Base-by-base conservation (phyloP, 805 yeast species). In the Teunomyces tritomae region DNA sequence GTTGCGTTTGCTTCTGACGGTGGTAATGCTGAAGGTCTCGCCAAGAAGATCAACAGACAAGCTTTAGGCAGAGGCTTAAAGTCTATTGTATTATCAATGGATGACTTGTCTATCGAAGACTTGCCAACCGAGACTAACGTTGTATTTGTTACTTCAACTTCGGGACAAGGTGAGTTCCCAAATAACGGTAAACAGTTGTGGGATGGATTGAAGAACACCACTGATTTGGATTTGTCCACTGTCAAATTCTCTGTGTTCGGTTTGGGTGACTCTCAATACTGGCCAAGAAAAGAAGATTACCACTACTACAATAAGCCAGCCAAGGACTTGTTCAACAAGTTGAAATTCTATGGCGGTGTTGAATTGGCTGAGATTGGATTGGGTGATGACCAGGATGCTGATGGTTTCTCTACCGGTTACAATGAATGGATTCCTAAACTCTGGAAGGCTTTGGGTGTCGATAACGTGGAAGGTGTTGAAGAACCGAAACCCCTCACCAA, bases 301-400 rank as follows among this genome's bases (percentile, higher is more conserved):
- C 92, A 87, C 65, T 92, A 88, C 72, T 92, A 89, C 72, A 92
- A 92, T 75, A 91, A 90, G 65, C 98, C 98, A 11, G 80, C 85
- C 14, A 78, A 77, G 54, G 97, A 90, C 65, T 71, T 92, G 53
- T 74, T 69, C 62, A 79, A 79, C 53, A 83, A 85, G 53, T 70
- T 92, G 52, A 72, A 70, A 53, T 71, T 85, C 49, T 76, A 89
- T 49, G 94, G 96, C 37, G 97, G 87, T 50, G 81, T 77, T 50
- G 82, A 81, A 50, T 70, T 92, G 46, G 79, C 82, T 48, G 87
- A 86, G 3, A 68, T 90, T 39, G 97, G 96, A 14, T 74, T 88
- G 42, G 98, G 98, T 70, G 97, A 92, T 67, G 98, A 92, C 63
- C 98, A 92, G 72, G 98, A 89, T 64, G 96, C 96, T 17, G 97